phyloP scores from a whole-genome alignment of 208 protist genomes.

The Wallacemonas sp. region DNA sequence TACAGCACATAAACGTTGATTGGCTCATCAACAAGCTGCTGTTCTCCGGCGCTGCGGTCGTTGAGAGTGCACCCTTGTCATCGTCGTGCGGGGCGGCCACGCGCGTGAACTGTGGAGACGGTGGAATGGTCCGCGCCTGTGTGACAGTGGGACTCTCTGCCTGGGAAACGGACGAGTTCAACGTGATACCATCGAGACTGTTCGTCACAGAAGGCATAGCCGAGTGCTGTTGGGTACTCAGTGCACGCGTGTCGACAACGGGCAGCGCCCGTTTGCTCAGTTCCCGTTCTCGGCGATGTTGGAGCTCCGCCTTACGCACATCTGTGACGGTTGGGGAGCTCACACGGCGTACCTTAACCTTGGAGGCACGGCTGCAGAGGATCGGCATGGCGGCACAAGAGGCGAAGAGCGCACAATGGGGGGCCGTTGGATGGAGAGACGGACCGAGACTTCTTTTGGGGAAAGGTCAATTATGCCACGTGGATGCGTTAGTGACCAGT shows the following conservation, averaged over 20 bases:
- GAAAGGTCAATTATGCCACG: too few species aligned
- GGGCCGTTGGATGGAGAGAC: neutral
- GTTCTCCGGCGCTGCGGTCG: neutral
- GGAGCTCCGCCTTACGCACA: slow-evolving; percentile 23
- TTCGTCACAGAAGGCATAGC: neutral
- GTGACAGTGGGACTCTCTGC: too few species aligned
- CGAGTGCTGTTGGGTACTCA: neutral
- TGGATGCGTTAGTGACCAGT: too few species aligned
- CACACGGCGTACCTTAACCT: slow-evolving; percentile 18
- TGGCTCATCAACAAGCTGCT: neutral
- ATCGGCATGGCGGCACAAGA: slow-evolving; percentile 5
- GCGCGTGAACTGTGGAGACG: too few species aligned
- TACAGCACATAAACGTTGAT: slow-evolving; percentile 5
- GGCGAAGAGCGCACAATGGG: neutral
- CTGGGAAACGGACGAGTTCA: too few species aligned
- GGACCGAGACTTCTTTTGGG: neutral
- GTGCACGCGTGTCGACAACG: neutral
- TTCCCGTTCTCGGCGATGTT: slow-evolving; percentile 13
- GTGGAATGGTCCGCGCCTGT: too few species aligned
- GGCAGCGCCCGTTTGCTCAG: slow-evolving; percentile 8
- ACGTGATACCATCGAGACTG: neutral
- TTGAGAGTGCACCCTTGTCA: neutral
- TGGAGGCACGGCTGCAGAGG: neutral
- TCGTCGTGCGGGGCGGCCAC: neutral
- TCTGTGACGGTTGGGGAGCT: slow-evolving; percentile 23